Base-by-base conservation (phyloP, 2,329 filamentous ascomycete genomes). In the Aspergillus pseudoglaucus region DNA sequence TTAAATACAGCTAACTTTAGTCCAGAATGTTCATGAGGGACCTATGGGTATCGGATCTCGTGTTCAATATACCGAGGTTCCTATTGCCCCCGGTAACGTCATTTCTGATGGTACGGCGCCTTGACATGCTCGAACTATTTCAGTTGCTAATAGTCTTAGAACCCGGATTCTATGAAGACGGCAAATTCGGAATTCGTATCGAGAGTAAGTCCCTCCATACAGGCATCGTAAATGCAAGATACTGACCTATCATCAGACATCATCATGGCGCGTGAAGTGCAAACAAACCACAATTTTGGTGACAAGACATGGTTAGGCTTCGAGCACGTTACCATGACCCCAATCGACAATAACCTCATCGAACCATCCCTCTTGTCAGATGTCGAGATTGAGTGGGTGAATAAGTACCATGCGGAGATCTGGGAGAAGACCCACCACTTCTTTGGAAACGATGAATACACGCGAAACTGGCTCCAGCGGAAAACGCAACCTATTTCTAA, bases 91-190 rank as follows among this genome's bases (percentile, higher is more conserved):
- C n/a, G 93, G 93, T 40, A 96, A 98, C 60, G 91, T 98, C 37
- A 82, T 97, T 46, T 97, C 91, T 1, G 90, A 96, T 61, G 77
- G 72, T 74, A 60, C 40, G 63, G 53, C 18, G 40, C 8, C 2
- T 27, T 15, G 22, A 18, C 9, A 12, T 18, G 12, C 41, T 32
- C 22, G 9, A 23, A 17, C 4, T 2, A 8, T 35, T 22, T 45
- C 50, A 22, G 53, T 47, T 45, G 20, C 49, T 61, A 38, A 58
- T 53, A 44, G 40, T 25, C 42, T 15, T 47, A 71, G 90, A 98
- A 69, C 93, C 93, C 1, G 93, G 93, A 25, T 98, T 90, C 72
- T 98, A 98, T 66, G 90, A 97, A 68, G 93, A 98, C 60, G 91
- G 90, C 42, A 83, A 83, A 35, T 98, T 95, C 62, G 93, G 93